Evolutionary conservation across 1,284 basidiomycete genomes (phyloP).

Genomic region (Marasmius fiardii): DNA sequence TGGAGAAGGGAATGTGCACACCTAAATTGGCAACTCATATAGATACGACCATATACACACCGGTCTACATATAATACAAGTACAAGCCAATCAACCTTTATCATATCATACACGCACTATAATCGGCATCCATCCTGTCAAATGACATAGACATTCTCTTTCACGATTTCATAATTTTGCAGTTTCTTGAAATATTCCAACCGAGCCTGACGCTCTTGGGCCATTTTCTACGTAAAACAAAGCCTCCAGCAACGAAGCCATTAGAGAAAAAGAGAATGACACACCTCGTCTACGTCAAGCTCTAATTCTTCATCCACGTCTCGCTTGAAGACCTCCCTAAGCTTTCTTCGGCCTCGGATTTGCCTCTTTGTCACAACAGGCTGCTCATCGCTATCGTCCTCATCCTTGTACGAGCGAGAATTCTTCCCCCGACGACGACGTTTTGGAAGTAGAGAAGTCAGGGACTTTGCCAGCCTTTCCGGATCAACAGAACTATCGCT

Average conservation of each 20-base stretch:
- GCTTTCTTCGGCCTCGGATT: neutral
- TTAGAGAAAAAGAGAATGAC: neutral
- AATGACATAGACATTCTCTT: conserved; percentile 59
- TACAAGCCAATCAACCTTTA: conserved; percentile 1
- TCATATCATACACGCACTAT: no score
- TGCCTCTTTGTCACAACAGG: neutral
- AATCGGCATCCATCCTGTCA: conserved; percentile 28
- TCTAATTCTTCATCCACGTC: conserved; percentile 9
- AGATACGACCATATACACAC: neutral
- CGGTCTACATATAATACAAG: neutral
- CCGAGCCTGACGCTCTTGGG: conserved; percentile 46
- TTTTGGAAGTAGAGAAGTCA: conserved; percentile 1
- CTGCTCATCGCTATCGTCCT: neutral
- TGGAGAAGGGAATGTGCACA: neutral
- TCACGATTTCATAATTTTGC: conserved; percentile 48
- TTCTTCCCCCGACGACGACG: neutral
- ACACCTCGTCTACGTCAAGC: conserved; percentile 7
- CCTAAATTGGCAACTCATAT: neutral
- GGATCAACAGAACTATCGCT: neutral
- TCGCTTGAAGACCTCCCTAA: neutral
- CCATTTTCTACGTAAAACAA: conserved; percentile 30
- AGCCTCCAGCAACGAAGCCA: conserved; percentile 1
- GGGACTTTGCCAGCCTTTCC: neutral
- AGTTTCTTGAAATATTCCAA: conserved; percentile 54
- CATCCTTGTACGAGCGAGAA: neutral